Base-by-base conservation (phyloP, 2,329 filamentous ascomycete species). In the Immersiporthe knoxdaviesiana region DNA sequence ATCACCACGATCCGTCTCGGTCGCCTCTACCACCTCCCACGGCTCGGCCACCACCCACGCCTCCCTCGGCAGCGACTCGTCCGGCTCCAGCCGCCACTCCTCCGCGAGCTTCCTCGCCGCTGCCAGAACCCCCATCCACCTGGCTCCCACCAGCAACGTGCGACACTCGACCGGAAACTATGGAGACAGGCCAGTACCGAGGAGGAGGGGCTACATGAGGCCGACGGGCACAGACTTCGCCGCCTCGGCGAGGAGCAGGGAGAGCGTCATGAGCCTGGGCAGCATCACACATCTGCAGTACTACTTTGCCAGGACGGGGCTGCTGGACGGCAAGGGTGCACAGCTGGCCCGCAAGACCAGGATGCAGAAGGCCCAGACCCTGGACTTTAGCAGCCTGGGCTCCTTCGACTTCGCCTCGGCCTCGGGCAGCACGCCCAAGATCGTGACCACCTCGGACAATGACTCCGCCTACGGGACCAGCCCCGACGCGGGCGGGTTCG, bases 241-340 rank as follows among this genome's bases (percentile, higher is more conserved):
- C 35, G 91, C 92, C 70, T 97, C 94, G 68, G 96, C 96, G 61
- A 90, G 90, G 77, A 93, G 93, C 64, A 87, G 96, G 72, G 95
- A 99, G 79, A 97, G 94, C 77, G 96, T 99, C 73, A 91, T 98
- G 88, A 97, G 93, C 77, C 82, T 99, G 72, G 96, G 96, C 67
- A 97, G 94, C 80, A 99, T 99, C 75, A 93, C 94, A 68, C 96
- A 99, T 82, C 84, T 99, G 76, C 96, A 99, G 80, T 97, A 98
- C 81, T 99, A 98, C 81, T 99, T 99, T 82, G 95, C 96, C 47
- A 87, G 96, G 70, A 99, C 96, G 0, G 96, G 96, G 7, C 82
- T 99, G 72, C 82, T 99, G 64, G 96, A 99, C 77, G 94, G 95
- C 68, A 97, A 97, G 78, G 95, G 94, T 47, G 96, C 89, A 66